Base-by-base conservation (phyloP, 768 basidiomycete genomes). In the Agrocybe praecox region DNA sequence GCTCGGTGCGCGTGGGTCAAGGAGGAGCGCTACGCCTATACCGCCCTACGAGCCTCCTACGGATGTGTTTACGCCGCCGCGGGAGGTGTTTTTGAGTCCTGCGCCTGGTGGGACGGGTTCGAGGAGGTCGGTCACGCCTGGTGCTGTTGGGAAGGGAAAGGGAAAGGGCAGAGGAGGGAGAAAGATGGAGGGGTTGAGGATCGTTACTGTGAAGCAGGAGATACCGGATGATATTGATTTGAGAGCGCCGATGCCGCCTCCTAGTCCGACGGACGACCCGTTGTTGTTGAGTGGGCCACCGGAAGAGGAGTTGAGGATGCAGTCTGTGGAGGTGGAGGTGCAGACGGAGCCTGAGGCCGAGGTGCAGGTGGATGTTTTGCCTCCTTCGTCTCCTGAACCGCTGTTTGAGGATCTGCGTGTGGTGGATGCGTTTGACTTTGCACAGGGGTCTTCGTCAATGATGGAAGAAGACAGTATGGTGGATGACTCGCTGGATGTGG, bases 241-340 rank as follows among this genome's bases (percentile, higher is more conserved):
- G 24, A 77, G 67, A 47, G 75, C 66, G 14, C 85, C 86, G 4
- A 77, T 84, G 62, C 84, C 87, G 8, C 91, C 90, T 0, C 76
- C 88, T 0, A 89, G 88, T 52, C 90, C 90, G 2, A 83, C 83
- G 0, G 90, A 92, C 34, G 90, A 92, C 62, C 90, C 90, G 0
- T 68, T 92, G 0, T 72, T 92, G 2, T 75, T 92, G 24, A 79
- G 77, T 45, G 83, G 78, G 2, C 74, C 75, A 11, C 64, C 74
- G n/a, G 65, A 72, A 49, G 63, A 36, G 4, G 45, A 21, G 24
- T 26, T 55, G 8, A 22, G 55, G 43, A 42, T 52, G 21, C 47
- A 58, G 19, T 55, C 48, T 15, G 46, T 56, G 0, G 56, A 60
- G 23, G 52, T 40, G 26, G 32, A 63, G 36, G 44, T 44, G 32